phyloP scores from a whole-genome alignment of 306 rosid species.

The Rosa chinensis region DNA sequence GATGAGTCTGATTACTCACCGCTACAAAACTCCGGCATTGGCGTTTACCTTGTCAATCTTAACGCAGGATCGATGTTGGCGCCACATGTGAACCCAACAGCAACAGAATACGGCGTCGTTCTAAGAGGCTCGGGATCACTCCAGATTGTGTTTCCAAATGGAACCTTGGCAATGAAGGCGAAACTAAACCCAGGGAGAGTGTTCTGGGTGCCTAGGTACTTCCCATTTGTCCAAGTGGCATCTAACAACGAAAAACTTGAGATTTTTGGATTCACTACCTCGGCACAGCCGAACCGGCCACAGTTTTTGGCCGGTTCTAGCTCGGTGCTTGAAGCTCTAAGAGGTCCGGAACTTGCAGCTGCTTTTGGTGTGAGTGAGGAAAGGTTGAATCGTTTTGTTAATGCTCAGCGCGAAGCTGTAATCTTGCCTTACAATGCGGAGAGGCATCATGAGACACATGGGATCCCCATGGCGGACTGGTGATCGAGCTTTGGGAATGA shows the following conservation, averaged over 20 bases:
- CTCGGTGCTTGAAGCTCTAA: constrained; percentile 48
- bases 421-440: constrained; percentile 40
- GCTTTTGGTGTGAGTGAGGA: constrained; percentile 59
- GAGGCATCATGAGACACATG: background rate
- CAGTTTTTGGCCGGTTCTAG: constrained; percentile 67
- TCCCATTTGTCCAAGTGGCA: constrained; percentile 75
- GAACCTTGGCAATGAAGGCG: constrained; percentile 63
- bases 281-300: constrained; percentile 24
- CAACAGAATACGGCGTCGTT: constrained; percentile 76
- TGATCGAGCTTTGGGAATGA: background rate
- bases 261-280: background rate
- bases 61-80: constrained; percentile 86
- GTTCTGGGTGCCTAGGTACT: constrained; percentile 68
- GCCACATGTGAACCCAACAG: constrained; percentile 79
- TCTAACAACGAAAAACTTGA: constrained; percentile 42
- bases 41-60: constrained; percentile 70
- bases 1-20: constrained; percentile 56
- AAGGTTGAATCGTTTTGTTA: constrained; percentile 21
- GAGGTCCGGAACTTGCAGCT: constrained; percentile 68
- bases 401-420: constrained; percentile 50
- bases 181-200: constrained; percentile 65
- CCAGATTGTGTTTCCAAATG: constrained; percentile 72
- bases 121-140: constrained; percentile 60
- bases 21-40: constrained; percentile 49
- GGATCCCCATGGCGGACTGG: background rate